Base-by-base conservation (phyloP, 768 basidiomycete genomes). In the Podaxis mareebaensis region DNA sequence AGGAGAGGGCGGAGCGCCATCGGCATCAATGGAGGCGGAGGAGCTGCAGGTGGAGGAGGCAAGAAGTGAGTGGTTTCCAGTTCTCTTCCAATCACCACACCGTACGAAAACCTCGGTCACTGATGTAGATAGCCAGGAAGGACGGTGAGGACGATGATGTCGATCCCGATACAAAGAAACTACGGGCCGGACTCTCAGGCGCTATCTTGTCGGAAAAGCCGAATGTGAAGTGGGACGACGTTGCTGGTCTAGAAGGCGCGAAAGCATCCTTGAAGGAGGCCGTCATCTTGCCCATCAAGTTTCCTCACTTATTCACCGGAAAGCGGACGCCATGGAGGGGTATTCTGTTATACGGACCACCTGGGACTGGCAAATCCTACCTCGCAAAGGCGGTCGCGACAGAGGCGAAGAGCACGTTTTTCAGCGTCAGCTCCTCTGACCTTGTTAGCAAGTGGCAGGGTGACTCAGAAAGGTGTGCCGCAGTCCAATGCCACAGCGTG, bases 401-500 rank as follows among this genome's bases (percentile, higher is more conserved):
- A 13, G 97, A 99, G 76, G 95, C 97, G 58, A 98, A 99, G 79
- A 95, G 95, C 75, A 98, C 96, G 8, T 99, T 99, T 83, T 99
- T 96, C 79, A 93, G 91, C 67, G 95, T 99, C 65, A 94, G 92
- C 71, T 95, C 93, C 24, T 90, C 89, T 73, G 97, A 99, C 72
- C 81, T 99, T 60, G 97, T 99, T 60, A 96, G 94, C 75, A 99
- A 99, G 75, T 99, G 97, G 97, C 97, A 99, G 79, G 97, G 97
- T 63, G 97, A 99, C 76, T 96, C 94, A 3, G 96, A 99, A 78
- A 81, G 96, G 95, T 92, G 65, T 72, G 87, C 75, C 24, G 4
- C 26, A n/a, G 46, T 36, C 26, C 49, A 63, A n/a, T 58, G 28
- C 11, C 39, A n/a, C 51, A 28, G 24, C 30, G 5, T n/a, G 38